phyloP scores from a whole-genome alignment of 225 moss, liverwort and hornwort genomes.

The Pseudoscleropodium purum region DNA sequence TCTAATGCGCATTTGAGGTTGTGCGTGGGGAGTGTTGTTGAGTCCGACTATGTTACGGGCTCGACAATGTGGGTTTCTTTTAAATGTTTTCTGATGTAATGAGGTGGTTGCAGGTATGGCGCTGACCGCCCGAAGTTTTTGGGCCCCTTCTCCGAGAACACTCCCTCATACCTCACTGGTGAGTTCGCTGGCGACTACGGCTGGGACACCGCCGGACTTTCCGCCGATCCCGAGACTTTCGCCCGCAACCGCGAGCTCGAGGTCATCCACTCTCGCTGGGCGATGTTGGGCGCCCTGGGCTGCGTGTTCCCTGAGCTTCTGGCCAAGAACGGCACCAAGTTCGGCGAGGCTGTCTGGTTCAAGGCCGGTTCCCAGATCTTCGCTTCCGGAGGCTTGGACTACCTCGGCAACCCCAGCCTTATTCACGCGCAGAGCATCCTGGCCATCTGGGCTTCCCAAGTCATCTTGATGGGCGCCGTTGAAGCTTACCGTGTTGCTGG shows the following conservation, averaged over 20 bases:
- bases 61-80: neutral
- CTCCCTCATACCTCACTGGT: conserved; percentile 7
- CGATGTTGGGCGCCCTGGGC: conserved; percentile 33
- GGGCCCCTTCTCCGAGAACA: conserved; percentile 33
- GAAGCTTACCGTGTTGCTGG: conserved; percentile 22
- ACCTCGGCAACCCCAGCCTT: conserved; percentile 28
- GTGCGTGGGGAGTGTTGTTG: neutral
- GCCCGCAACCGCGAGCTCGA: conserved; percentile 14
- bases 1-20: too few species aligned
- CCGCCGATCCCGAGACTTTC: conserved; percentile 10
- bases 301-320: conserved; percentile 12
- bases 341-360: conserved; percentile 42
- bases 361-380: conserved; percentile 43
- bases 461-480: conserved; percentile 15
- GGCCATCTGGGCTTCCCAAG: neutral
- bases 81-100: neutral
- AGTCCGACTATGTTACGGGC: neutral
- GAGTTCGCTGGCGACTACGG: conserved; percentile 26
- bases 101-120: neutral
- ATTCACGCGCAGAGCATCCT: neutral
- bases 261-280: conserved; percentile 43
- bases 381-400: conserved; percentile 14
- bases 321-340: conserved; percentile 23
- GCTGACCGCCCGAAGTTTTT: conserved; percentile 17
- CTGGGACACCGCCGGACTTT: conserved; percentile 13